These are phyloP conservation scores for Schoenoplectus triqueter DNA, from an alignment of 202 grass and related monocot species.

Conservation along the genomic window DNA sequence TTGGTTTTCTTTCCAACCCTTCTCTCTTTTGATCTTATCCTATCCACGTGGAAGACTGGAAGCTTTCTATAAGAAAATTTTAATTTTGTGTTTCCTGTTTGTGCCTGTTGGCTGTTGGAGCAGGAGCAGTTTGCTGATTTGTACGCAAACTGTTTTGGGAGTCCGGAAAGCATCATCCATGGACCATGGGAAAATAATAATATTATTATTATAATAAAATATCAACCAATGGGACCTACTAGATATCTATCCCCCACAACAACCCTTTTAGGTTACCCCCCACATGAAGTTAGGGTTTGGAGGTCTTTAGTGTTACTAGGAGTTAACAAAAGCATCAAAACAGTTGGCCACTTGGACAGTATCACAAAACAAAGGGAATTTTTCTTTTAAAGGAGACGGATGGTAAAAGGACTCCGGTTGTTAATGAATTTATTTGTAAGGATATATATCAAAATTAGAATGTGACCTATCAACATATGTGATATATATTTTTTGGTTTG, in stretches of 20 bases:
- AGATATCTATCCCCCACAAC: neutral
- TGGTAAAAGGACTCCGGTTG: neutral
- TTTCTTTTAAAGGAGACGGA: neutral
- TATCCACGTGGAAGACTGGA: neutral
- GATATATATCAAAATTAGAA: no score
- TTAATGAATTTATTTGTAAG: no score
- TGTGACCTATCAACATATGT: no score
- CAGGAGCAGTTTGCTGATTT: neutral
- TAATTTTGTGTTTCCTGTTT: neutral
- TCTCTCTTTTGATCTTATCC: neutral
- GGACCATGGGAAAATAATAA: neutral
- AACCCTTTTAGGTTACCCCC: neutral
- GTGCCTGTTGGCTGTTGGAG: neutral
- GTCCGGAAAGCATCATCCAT: neutral
- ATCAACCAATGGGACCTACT: neutral
- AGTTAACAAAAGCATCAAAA: neutral
- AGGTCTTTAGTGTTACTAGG: no score
- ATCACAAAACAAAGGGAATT: neutral
- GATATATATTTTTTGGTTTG: no score
- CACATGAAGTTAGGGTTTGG: neutral
- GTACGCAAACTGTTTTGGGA: slow-evolving; percentile 15
- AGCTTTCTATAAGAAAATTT: neutral
- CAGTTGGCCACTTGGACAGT: neutral
- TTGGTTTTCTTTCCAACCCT: neutral
- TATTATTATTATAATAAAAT: neutral